Base-by-base conservation (phyloP, 2,329 filamentous ascomycete species). In the Fusarium coicis region DNA sequence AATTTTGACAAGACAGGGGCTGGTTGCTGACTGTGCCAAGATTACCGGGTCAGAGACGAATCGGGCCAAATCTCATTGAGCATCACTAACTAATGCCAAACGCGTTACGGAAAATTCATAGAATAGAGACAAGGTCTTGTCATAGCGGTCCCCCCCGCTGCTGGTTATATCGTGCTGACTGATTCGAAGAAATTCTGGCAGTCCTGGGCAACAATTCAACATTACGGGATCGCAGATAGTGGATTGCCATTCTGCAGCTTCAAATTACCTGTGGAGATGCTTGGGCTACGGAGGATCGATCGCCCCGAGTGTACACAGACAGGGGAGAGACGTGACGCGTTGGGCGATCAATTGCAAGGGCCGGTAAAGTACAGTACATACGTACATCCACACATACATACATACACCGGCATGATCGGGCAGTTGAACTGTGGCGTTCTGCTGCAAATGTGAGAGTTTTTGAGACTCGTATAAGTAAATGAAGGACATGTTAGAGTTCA, bases 231-330 rank as follows among this genome's bases (percentile, higher is more conserved):
- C 57, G 63, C 12, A 47, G 44, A 39, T 39, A 46, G 71, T 68
- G 71, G 62, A 68, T 59, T 57, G 55, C 39, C 53, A 54, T 63
- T 55, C 67, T 55, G 58, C 67, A 68, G 71, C 55, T 39, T 72
- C 42, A 68, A 74, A 74, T 74, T 74, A 74, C 46, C 30, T 72
- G 71, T 74, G 71, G 71, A 61, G 54, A 74, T 70, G 57, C 59
- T 53, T 66, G 43, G 68, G 46, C 58, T 42, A 14, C 54, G 55
- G 62, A 68, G 55, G 58, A 69, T 66, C 59, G 72, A 74, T 74
- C 72, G 54, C 49, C 68, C 68, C 47, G 53, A 57, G 42, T 60
- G 36, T 60, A 58, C 52, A 64, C 47, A 39, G 23, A 58, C 52
- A 72, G 37, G 47, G 50, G 40, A 59, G 37, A 56, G 55, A 63